phyloP scores from a whole-genome alignment of 495 filamentous ascomycete species.

The Xylaria castorea region DNA sequence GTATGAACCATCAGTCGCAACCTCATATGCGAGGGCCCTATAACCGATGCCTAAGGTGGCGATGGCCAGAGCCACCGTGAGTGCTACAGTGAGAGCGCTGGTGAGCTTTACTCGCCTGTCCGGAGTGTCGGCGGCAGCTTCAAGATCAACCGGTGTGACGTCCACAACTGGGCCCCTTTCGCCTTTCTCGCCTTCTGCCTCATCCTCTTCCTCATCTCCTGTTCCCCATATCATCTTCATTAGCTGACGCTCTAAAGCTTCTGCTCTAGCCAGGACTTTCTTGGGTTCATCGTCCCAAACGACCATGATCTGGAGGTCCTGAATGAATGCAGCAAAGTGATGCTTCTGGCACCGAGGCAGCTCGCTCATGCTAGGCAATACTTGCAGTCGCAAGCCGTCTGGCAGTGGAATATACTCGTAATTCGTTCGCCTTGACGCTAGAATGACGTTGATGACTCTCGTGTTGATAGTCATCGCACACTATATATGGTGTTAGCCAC shows the following conservation, averaged over 20 bases:
- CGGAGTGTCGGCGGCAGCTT: constrained; percentile 46
- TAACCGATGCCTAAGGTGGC: constrained; percentile 63
- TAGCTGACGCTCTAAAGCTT: constrained; percentile 56
- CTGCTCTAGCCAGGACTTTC: constrained; percentile 57
- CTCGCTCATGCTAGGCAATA: constrained; percentile 60
- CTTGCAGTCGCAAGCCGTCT: constrained; percentile 64
- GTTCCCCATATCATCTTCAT: constrained; percentile 63
- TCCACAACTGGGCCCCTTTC: constrained; percentile 41
- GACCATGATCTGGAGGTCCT: constrained; percentile 60
- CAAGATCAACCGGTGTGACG: constrained; percentile 44
- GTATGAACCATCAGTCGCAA: constrained; percentile 56
- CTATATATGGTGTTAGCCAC: constrained; percentile 37
- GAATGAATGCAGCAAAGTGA: constrained; percentile 72
- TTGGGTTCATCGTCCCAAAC: constrained; percentile 73
- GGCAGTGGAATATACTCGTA: constrained; percentile 60
- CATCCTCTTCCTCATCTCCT: constrained; percentile 48
- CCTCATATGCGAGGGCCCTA: constrained; percentile 59
- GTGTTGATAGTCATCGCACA: constrained; percentile 67
- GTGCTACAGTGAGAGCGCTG: constrained; percentile 56
- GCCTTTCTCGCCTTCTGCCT: constrained; percentile 50
- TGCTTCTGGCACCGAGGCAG: constrained; percentile 66
- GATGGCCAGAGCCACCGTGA: constrained; percentile 59
- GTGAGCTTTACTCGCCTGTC: constrained; percentile 55
- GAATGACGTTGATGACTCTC: constrained; percentile 61
- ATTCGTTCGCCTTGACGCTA: constrained; percentile 49